Base-by-base conservation (phyloP, 2,329 filamentous ascomycete genomes). In the Xylaria sp. region DNA sequence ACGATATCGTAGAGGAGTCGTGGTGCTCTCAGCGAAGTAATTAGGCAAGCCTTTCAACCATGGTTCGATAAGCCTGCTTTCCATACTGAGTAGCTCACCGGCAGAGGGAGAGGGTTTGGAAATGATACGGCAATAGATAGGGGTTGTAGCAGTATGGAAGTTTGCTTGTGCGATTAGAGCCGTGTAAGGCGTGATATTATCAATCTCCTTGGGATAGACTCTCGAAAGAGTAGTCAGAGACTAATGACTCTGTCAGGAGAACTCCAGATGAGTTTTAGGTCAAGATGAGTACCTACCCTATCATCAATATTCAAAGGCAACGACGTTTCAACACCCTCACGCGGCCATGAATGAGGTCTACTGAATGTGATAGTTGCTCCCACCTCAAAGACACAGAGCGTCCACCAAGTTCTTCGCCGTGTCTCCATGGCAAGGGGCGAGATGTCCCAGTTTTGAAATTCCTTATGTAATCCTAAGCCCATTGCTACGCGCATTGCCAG, bases 401-500 rank as follows among this genome's bases (percentile, higher is more conserved):
- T 73, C 80, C 80, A 82, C 80, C 80, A 81, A 7, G 78, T 76
- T 13, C 80, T 72, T 5, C 80, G 76, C 6, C 80, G 76, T 12
- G 81, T 81, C 67, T 82, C 80, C 62, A 64, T 57, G 8, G 61
- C 54, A 10, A 71, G 65, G 68, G 73, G 68, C 13, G 57, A 66
- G 62, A 80, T 81, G 39, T 77, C 75, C 76, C 76, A 78, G 8
- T 72, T 75, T 9, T 74, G 77, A 43, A 82, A 78, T 63, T 86
- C 83, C 25, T 82, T 81, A 69, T 86, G 84, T 3, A 86, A 77
- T 0, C 85, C 84, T 4, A 86, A 74, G 0, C 84, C 83, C 59
- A 85, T 81, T 13, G 83, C 84, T 79, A 86, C 82, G n/a, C 83
- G 78, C 36, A 84, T 79, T 5, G 84, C 84, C 15, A 85, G 78